These are phyloP conservation scores for Pythium periplocum DNA, from an alignment of 352 stramenopile genomes.

Conservation along the genomic window DNA sequence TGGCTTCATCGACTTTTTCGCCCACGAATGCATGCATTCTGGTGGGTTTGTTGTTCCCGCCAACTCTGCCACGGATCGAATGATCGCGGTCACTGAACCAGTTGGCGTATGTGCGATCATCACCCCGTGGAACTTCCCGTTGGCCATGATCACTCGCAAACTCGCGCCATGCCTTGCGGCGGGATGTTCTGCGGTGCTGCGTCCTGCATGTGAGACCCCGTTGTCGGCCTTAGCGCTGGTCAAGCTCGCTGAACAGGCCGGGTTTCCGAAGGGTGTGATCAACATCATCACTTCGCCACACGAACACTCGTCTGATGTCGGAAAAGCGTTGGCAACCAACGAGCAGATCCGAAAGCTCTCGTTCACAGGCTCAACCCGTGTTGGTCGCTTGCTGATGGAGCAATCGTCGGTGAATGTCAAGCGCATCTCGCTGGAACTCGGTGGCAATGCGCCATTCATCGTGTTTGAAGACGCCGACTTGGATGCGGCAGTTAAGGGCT, in stretches of 20 bases:
- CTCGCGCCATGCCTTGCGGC: constrained; percentile 90
- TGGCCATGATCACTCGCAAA: constrained; percentile 98
- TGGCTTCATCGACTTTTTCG: constrained; percentile 96
- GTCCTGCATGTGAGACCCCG: constrained; percentile 95
- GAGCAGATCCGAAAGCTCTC: constrained; percentile 85
- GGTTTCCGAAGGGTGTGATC: constrained; percentile 84
- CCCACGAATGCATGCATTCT: constrained; percentile 90
- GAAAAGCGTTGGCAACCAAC: constrained; percentile 67
- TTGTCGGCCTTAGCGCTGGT: constrained; percentile 92
- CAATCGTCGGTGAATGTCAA: constrained; percentile 80
- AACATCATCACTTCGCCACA: constrained; percentile 85
- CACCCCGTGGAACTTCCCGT: constrained; percentile 98
- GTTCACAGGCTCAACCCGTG: constrained; percentile 85
- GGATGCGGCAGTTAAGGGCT: constrained; percentile 73
- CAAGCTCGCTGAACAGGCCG: constrained; percentile 81
- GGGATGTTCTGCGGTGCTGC: constrained; percentile 95
- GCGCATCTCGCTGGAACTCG: constrained; percentile 85
- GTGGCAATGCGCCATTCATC: constrained; percentile 92
- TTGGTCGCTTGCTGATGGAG: constrained; percentile 78
- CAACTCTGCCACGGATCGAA: constrained; percentile 37
- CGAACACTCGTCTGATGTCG: constrained; percentile 64
- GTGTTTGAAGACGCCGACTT: constrained; percentile 89
- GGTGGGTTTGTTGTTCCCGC: constrained; percentile 78
- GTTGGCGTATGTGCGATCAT: constrained; percentile 95
- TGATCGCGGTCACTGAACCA: constrained; percentile 85